phyloP scores from a whole-genome alignment of 73 alveolate genomes.

The Diophrys appendiculata region DNA sequence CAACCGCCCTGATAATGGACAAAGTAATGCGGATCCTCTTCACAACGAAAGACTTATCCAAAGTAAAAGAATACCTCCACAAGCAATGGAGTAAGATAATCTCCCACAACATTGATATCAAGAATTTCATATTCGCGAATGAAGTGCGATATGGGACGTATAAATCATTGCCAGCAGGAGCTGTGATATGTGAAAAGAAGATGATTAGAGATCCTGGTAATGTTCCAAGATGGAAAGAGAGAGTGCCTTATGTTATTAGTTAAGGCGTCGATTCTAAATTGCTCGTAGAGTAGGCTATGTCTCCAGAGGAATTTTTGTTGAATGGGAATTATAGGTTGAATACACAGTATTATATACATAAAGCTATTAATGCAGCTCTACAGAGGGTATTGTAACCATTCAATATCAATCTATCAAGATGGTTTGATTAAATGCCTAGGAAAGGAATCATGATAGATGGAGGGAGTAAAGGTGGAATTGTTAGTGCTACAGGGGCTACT shows the following conservation, averaged over 20 bases:
- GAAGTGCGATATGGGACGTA: constrained; percentile 61
- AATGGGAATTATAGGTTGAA: constrained; percentile 65
- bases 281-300: constrained; percentile 80
- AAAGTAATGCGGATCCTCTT: constrained; percentile 83
- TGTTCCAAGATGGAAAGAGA: constrained; percentile 81
- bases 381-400: constrained; percentile 83
- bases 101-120: constrained; percentile 72
- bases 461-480: constrained; percentile 2
- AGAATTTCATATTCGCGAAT: constrained; percentile 89
- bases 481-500: constrained; percentile 16
- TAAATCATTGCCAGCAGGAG: constrained; percentile 69
- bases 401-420: constrained; percentile 78
- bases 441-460: constrained; percentile 29
- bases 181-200: constrained; percentile 75
- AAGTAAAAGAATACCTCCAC: constrained; percentile 74
- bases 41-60: constrained; percentile 80
- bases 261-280: constrained; percentile 60
- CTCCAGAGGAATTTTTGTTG: constrained; percentile 84
- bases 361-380: constrained; percentile 78
- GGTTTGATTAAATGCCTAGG: constrained; percentile 76
- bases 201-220: constrained; percentile 76
- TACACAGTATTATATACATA: constrained; percentile 76
- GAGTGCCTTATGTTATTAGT: constrained; percentile 90
- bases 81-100: constrained; percentile 86
- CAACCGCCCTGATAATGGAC: constrained; percentile 83